phyloP scores from a whole-genome alignment of 441 rosid genomes.

The Euphorbia celastroides region DNA sequence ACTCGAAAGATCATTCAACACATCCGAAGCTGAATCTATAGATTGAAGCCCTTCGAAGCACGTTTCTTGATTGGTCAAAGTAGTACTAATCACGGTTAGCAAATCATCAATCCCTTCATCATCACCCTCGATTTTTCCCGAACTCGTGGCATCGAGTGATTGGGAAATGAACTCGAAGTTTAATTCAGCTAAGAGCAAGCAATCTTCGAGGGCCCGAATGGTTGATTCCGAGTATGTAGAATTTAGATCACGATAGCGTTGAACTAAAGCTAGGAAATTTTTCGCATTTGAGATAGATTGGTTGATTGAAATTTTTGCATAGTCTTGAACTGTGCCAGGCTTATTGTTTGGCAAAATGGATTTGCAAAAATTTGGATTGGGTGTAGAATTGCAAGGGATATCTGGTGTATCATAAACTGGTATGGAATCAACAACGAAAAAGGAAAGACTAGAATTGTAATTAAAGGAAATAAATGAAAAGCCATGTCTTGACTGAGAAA shows the following conservation, averaged over 20 bases:
- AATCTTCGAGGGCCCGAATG: constrained; percentile 44
- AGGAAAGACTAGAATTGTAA: not conserved
- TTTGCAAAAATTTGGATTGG: constrained; percentile 31
- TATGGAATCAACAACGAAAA: not conserved
- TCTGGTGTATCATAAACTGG: constrained; percentile 18
- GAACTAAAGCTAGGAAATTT: constrained; percentile 19
- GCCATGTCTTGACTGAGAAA: constrained; percentile 4
- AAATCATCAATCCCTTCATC: constrained; percentile 25
- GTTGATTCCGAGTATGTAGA: constrained; percentile 15
- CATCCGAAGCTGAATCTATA: constrained; percentile 8
- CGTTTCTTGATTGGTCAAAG: constrained; percentile 53
- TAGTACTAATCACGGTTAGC: constrained; percentile 45
- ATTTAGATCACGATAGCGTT: constrained; percentile 13
- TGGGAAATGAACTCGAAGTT: constrained; percentile 37
- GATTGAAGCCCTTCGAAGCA: constrained; percentile 43
- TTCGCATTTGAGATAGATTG: constrained; percentile 28
- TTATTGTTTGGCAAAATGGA: constrained; percentile 23
- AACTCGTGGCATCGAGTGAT: constrained; percentile 15
- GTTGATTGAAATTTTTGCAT: constrained; percentile 21
- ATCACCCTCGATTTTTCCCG: not conserved
- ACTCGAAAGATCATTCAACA: constrained; percentile 13
- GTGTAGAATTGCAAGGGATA: constrained; percentile 37
- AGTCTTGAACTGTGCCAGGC: constrained; percentile 25
- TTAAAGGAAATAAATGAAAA: constrained; percentile 6
- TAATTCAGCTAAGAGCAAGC: constrained; percentile 30